A percentile compares a stretch with the other conserved stretches of the same genome.
Evolutionary conservation across 345 rosid species (phyloP).

Genomic region (Litchi chinensis): DNA sequence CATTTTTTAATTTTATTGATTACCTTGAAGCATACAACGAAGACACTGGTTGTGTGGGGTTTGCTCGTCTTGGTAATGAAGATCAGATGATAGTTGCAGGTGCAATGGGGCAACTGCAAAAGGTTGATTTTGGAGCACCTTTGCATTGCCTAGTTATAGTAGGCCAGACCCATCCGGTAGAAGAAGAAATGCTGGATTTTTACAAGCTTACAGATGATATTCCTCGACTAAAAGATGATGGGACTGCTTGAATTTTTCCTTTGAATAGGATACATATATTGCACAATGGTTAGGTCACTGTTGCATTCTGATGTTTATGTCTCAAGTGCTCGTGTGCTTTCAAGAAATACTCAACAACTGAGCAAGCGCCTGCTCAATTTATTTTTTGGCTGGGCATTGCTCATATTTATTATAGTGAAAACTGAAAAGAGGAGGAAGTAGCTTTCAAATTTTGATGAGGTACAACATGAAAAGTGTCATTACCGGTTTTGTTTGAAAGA

Average conservation of each 20-base stretch:
- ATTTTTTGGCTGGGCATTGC: neutral
- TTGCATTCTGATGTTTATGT: neutral
- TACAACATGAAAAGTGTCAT: neutral
- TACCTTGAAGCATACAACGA: constrained; percentile 55
- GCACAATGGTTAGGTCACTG: neutral
- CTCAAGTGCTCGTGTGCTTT: neutral
- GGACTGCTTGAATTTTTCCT: constrained; percentile 7
- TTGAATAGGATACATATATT: neutral
- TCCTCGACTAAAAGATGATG: constrained; percentile 3
- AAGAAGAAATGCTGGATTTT: constrained; percentile 86
- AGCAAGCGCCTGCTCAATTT: neutral
- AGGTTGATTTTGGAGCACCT: constrained; percentile 78
- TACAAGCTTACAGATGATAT: constrained; percentile 42
- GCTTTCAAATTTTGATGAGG: neutral
- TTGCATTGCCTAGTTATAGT: constrained; percentile 84
- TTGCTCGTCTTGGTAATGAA: constrained; percentile 83
- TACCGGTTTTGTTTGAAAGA: neutral
- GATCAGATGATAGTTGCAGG: constrained; percentile 83
- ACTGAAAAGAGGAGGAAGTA: neutral
- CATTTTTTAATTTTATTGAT: neutral
- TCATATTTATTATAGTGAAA: neutral
- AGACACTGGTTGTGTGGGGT: constrained; percentile 72
- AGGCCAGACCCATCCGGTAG: constrained; percentile 78
- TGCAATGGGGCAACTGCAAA: constrained; percentile 64
- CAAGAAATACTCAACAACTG: neutral